Evolutionary conservation across 2,329 filamentous ascomycete genomes (phyloP), one percentile per base, ranked within the genome.

Genomic region (Curvularia spicifera): DNA sequence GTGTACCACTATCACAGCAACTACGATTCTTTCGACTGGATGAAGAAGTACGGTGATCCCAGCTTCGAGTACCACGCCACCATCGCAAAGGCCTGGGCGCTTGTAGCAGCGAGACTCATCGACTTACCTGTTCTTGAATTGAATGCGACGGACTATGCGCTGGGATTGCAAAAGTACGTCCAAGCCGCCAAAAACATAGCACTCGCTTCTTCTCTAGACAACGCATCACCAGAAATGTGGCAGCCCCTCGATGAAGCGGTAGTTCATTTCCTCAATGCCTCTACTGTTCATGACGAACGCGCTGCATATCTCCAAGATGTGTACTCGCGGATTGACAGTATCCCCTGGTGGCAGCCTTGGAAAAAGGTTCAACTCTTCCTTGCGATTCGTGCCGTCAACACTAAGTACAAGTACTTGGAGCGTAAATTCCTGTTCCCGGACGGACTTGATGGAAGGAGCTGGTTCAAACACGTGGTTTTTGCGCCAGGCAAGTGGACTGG

Each of bases 381-480:
- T 55, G 80, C 85, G 18, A 85, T 96, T 51, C 83, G 86, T 28
- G 81, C 78, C 10, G 84, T 89, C 44, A 98, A 98, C 76, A 82
- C 81, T 31, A 90, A 90, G 74, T 96, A 96, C 81, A 96, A 97
- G 83, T 81, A 82, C 8, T 79, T 98, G 0, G 94, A 98, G 76
- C 83, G 93, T 15, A 82, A 88, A 50, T 97, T 97, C 76, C 69
- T 97, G 61, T 89, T 91, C 69, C 78, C 86, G 4, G 82, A 84
- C 3, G 94, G 94, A 0, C 78, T 98, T 20, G 93, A 97, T 73
- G 87, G 87, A 1, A 82, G 94, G 59, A 81, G 81, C 24, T 97
- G 93, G 93, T 98, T 94, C 81, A 97, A 97, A 80, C 94, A 97
- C 71, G 89, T 97, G 2, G 90, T 97, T 1, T 97, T 96, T 77